Evolutionary conservation across 2,329 filamentous ascomycete species (phyloP), one percentile per base, ranked within the genome.

Genomic region (Furcasterigmium sp.): DNA sequence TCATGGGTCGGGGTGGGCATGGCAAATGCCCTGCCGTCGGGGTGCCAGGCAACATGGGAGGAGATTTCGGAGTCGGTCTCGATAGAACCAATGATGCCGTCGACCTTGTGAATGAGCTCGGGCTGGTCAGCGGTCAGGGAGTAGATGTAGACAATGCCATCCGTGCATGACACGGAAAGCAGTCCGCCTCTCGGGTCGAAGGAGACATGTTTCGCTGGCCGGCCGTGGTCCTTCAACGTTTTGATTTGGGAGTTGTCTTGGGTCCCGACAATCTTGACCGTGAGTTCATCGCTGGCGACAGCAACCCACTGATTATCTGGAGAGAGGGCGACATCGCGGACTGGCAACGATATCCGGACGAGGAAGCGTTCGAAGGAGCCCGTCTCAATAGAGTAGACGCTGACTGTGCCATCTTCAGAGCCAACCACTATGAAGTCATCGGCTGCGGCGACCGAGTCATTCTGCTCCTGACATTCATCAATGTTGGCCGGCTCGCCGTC

Each of bases 331-430:
- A 98, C 73, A 61, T 96, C 90, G 56, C 93, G 80, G 25, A 96
- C 80, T 1, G 93, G 88, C 3, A 96, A 70, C n/a, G 89, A 84
- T 45, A 84, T 87, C 51, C 93, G 83, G 20, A 90, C 77, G 40
- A 98, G 77, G 51, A 94, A 85, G 46, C 84, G 83, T 49, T 95
- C 87, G 65, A 94, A 88, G 21, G 72, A 64, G 56, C 84, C 83
- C 3, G 79, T 80, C 44, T 79, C 74, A 39, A 96, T 75, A n/a
- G 86, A 87, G 70, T 94, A 98, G 55, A 90, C 81, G 70, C 86
- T 95, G 56, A 98, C 89, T n/a, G 86, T 93, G 57, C 94, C 93
- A 67, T 97, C 91, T 63, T 98, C 91, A 17, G 88, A 87, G 21
- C 90, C 93, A 48, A 89, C 82, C 36, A 97, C 80, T 60, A 96